Evolutionary conservation across 768 basidiomycete genomes (phyloP).

Genomic region (Dioszegia hungarica): DNA sequence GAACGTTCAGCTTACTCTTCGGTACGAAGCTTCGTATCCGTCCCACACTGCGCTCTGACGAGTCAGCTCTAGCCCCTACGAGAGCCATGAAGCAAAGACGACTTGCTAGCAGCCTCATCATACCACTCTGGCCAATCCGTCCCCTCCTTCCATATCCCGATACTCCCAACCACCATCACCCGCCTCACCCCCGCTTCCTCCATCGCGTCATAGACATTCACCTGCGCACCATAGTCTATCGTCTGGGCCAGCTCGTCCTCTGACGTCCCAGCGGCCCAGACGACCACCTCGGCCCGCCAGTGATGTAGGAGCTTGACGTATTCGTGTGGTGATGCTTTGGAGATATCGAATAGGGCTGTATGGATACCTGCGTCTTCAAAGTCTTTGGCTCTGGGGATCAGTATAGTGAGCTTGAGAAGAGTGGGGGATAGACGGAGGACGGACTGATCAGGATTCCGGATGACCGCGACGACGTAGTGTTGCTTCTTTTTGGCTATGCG

Average conservation of each 20-base stretch:
- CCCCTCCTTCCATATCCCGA: slow-evolving; percentile 57
- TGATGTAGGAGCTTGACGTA: slow-evolving; percentile 49
- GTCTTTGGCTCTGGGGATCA: neutral
- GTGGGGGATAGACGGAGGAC: neutral
- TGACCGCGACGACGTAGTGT: neutral
- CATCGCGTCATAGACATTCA: slow-evolving; percentile 67
- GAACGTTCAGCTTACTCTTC: slow-evolving; percentile 32
- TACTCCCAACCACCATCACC: slow-evolving; percentile 59
- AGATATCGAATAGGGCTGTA: slow-evolving; percentile 1
- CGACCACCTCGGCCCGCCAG: slow-evolving; percentile 44
- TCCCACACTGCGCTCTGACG: slow-evolving; percentile 34
- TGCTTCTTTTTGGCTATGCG: neutral
- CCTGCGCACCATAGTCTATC: slow-evolving; percentile 61
- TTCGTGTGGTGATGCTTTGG: neutral
- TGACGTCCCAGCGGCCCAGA: slow-evolving; percentile 56
- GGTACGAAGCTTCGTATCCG: slow-evolving; percentile 53
- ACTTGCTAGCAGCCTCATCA: slow-evolving; percentile 30
- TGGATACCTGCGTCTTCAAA: slow-evolving; percentile 3
- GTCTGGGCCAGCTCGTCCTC: slow-evolving; percentile 53
- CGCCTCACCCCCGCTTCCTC: slow-evolving; percentile 56
- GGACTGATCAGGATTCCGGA: slow-evolving; percentile 5
- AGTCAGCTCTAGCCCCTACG: slow-evolving; percentile 49
- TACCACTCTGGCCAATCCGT: slow-evolving; percentile 37
- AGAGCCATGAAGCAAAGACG: neutral
- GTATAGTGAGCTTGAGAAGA: neutral